These are phyloP conservation scores for Teunomyces gatunensis DNA, from an alignment of 805 yeast genomes.

Conservation along the genomic window DNA sequence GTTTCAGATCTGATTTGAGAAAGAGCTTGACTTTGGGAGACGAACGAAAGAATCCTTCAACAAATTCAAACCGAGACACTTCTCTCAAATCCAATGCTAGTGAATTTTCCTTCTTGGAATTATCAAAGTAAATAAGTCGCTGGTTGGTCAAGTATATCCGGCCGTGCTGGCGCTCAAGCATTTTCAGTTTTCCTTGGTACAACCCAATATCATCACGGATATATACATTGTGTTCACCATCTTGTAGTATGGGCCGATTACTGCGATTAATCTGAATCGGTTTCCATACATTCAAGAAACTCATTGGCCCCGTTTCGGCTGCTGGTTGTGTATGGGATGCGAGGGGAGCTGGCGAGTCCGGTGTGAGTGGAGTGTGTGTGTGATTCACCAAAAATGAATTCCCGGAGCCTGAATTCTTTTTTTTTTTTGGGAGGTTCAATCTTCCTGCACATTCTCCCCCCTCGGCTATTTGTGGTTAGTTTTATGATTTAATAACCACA, in stretches of 20 bases:
- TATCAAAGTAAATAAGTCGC: constrained; percentile 72
- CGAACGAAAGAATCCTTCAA: constrained; percentile 64
- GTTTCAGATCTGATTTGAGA: constrained; percentile 11
- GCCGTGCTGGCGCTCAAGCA: constrained; percentile 66
- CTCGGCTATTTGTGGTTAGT: constrained; percentile 1
- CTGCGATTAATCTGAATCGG: constrained; percentile 37
- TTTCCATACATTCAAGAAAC: constrained; percentile 30
- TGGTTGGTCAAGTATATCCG: constrained; percentile 72
- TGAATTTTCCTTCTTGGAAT: constrained; percentile 41
- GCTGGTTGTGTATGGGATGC: neutral
- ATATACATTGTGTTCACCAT: constrained; percentile 31
- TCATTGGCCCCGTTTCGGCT: constrained; percentile 7
- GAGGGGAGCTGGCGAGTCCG: too few species aligned
- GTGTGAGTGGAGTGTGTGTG: too few species aligned
- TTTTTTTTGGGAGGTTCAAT: too few species aligned
- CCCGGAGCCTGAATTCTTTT: too few species aligned
- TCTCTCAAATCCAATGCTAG: constrained; percentile 46
- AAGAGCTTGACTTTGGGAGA: constrained; percentile 68
- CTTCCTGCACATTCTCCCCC: neutral
- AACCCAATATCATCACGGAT: constrained; percentile 56
- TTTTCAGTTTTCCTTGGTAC: constrained; percentile 72
- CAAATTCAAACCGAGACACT: constrained; percentile 36
- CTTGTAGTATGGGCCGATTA: constrained; percentile 35
- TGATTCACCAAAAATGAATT: too few species aligned
- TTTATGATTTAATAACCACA: neutral